Evolutionary conservation across 2,329 filamentous ascomycete genomes (phyloP).

Genomic region (Aspergillus sojae): DNA sequence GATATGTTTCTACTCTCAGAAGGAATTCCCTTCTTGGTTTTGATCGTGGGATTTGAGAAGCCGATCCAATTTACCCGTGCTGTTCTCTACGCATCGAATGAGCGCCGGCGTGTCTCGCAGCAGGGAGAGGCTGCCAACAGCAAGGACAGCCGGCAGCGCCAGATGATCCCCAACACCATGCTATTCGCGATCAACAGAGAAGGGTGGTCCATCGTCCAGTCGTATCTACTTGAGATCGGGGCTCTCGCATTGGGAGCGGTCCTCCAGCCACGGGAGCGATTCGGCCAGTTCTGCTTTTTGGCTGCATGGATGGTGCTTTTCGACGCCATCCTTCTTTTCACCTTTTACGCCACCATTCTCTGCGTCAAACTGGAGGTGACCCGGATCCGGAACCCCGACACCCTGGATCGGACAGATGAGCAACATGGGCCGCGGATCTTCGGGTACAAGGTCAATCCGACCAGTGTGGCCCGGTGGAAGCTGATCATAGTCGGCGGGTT

Average conservation of each 20-base stretch:
- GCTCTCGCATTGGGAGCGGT: background rate
- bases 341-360: background rate
- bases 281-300: slow-evolving; percentile 2
- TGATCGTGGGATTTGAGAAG: slow-evolving; percentile 1
- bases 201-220: background rate
- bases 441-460: slow-evolving; percentile 1
- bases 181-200: background rate
- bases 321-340: background rate
- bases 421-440: slow-evolving; percentile 1
- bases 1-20: background rate
- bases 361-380: slow-evolving; percentile 4
- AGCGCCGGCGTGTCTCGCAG: background rate
- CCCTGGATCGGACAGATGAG: background rate
- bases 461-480: background rate
- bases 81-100: background rate
- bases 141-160: background rate
- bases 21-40: background rate
- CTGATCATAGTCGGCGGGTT: background rate
- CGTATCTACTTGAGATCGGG: background rate
- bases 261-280: background rate
- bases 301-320: slow-evolving; percentile 1
- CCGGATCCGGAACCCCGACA: background rate
- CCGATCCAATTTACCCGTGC: background rate
- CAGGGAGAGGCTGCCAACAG: too few species aligned
- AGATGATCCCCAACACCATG: background rate